Evolutionary conservation across 2,329 filamentous ascomycete genomes (phyloP), one percentile per base, ranked within the genome.

Genomic region (Pleoardoris graminearum): DNA sequence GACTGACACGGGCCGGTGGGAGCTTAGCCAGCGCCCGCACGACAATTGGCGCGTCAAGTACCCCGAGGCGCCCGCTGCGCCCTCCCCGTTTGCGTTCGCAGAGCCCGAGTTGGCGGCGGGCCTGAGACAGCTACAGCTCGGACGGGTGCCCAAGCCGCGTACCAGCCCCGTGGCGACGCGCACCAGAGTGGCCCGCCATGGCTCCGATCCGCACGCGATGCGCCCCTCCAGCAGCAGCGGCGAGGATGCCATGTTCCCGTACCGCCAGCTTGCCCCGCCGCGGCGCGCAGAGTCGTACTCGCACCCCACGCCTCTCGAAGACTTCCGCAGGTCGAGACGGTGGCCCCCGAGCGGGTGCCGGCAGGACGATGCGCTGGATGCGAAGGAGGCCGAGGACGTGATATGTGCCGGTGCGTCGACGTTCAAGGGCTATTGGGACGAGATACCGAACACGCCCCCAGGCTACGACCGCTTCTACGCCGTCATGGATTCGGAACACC

Each of bases 261-360:
- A 58, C 49, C 63, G 67, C 49, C 54, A 59, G 19, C 61, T 61
- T 27, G 53, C 59, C 16, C 60, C 65, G 8, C 53, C 63, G 16
- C 64, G 66, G 35, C 62, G 69, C 54, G 61, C 70, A 19, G 69
- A 64, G 29, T 73, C 70, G 19, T 73, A 72, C 52, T 72, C 69
- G 30, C 68, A 73, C 37, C 68, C 69, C 3, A 65, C 69, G 16
- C 65, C 70, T 12, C 65, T 74, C 47, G 70, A 73, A n/a, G 70
- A 72, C 47, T 72, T 68, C 45, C 66, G 71, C 47, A 62, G 51
- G 39, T 66, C 67, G 32, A 62, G 69, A 58, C 61, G 63, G 44
- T 76, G 74, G 74, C 74, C 74, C 21, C 74, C 74, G n/a, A 65
- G 57, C 35, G 71, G 73, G 29, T 74, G 67, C 64, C 60, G 65